Evolutionary conservation across 208 protist species (phyloP), one percentile per base, ranked within the genome.

Genomic region (Naegleria fowleri): DNA sequence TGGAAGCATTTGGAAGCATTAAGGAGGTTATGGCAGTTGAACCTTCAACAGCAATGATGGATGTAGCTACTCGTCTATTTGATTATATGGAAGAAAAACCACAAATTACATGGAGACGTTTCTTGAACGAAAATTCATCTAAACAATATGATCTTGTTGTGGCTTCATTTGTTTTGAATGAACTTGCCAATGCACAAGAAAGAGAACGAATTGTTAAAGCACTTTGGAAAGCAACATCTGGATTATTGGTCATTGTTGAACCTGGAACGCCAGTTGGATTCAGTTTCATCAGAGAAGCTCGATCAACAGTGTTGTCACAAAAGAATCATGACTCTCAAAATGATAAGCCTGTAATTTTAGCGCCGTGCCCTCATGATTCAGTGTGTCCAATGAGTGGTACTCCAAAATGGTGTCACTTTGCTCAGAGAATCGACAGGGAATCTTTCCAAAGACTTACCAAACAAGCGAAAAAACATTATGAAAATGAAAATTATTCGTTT

Each of bases 331-430:
- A 22, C 3, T 25, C 38, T 19, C 38, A 41, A 13, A 48, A 48
- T 11, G 83, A 86, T 5, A 76, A 90, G 36, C 22, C 87, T 4
- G 48, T 13, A 25, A 43, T 90, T 6, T 40, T 90, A 16, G 87
- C 87, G 0, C 87, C 87, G 16, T 90, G 87, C 16, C 87, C 87
- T 22, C 87, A 90, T 36, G 58, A 76, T 83, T 40, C 38, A n/a
- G 38, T 48, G 9, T 90, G 87, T 83, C 87, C 87, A 48, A 59
- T 90, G 43, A 16, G 33, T 16, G 87, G 87, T 13, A 58, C 41
- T 84, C 59, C 58, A 76, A 51, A 51, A 51, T 90, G 67, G 59
- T 90, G 87, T 83, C 58, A 90, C 40, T 90, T 90, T 48, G 59
- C 43, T 29, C 87, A 90, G 41, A 39, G 87, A 76, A 29, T 90